A percentile compares a stretch with the other conserved stretches of the same genome.
These are phyloP conservation scores for Colletotrichum euphorbiae DNA, from an alignment of 2,329 filamentous ascomycete genomes.

Conservation along the genomic window DNA sequence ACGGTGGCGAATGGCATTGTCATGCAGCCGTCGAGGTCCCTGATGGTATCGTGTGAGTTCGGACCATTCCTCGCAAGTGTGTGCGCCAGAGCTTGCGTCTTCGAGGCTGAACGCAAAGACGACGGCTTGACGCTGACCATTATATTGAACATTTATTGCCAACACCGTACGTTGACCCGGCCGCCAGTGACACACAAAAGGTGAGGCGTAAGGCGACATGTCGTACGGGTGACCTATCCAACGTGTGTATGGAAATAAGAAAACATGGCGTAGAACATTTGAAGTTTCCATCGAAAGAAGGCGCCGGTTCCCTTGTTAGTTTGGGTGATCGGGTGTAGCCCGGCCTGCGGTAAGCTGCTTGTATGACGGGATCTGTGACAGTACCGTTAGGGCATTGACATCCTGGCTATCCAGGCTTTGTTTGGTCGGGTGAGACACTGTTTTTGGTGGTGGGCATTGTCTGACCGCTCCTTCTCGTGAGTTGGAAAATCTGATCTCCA, in stretches of 20 bases:
- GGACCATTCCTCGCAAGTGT: neutral
- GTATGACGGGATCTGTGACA: neutral
- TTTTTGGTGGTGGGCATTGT: constrained; percentile 10
- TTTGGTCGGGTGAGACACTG: constrained; percentile 1
- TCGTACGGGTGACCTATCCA: constrained; percentile 19
- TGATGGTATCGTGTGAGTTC: no score
- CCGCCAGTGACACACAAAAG: constrained; percentile 15
- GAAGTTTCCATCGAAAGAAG: constrained; percentile 8
- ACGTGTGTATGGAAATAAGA: constrained; percentile 27
- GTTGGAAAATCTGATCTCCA: constrained; percentile 6
- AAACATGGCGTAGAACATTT: constrained; percentile 24
- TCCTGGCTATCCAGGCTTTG: neutral
- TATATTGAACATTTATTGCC: constrained; percentile 12
- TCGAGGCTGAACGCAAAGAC: neutral
- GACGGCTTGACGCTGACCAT: constrained; percentile 17
- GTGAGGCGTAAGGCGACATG: constrained; percentile 17
- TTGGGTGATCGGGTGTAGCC: neutral
- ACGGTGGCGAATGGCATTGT: neutral
- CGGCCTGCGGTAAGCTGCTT: neutral
- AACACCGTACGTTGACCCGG: constrained; percentile 13
- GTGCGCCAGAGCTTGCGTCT: neutral
- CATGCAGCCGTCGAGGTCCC: no score
- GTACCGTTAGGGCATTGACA: no score
- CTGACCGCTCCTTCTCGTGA: constrained; percentile 22
- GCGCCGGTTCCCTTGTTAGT: neutral